Percentiles rank a stretch among this genome's conserved stretches.
phyloP scores from a whole-genome alignment of 352 stramenopile species.

The Elongisporangium senticosum region DNA sequence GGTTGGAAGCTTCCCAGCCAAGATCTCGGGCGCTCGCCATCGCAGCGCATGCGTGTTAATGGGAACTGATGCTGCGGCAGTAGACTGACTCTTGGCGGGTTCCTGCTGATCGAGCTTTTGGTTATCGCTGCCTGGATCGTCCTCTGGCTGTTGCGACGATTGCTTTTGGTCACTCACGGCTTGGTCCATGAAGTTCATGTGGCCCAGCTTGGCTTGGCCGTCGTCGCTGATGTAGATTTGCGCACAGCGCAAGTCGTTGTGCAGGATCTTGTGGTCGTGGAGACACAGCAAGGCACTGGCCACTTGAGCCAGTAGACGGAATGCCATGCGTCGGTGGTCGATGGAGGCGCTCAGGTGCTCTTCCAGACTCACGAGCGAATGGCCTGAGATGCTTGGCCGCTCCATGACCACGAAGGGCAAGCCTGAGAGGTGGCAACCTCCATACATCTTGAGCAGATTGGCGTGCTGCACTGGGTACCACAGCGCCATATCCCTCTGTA shows the following conservation, averaged over 20 bases:
- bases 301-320: slow-evolving; percentile 38
- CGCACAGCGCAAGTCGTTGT: slow-evolving; percentile 46
- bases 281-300: slow-evolving; percentile 49
- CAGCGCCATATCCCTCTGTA: slow-evolving; percentile 32
- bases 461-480: slow-evolving; percentile 38
- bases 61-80: slow-evolving; percentile 1
- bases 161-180: neutral
- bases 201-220: slow-evolving; percentile 47
- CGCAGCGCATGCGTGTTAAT: slow-evolving; percentile 23
- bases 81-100: neutral
- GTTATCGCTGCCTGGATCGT: neutral
- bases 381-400: slow-evolving; percentile 15
- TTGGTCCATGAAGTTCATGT: slow-evolving; percentile 36
- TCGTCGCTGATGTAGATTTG: slow-evolving; percentile 59
- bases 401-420: slow-evolving; percentile 53
- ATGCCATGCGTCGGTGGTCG: slow-evolving; percentile 28
- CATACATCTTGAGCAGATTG: slow-evolving; percentile 48
- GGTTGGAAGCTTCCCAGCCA: slow-evolving; percentile 8
- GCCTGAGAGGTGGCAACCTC: slow-evolving; percentile 38
- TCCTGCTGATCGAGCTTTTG: neutral
- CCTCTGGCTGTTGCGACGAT: neutral
- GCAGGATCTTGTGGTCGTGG: slow-evolving; percentile 36
- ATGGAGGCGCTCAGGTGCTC: slow-evolving; percentile 42
- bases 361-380: slow-evolving; percentile 37
- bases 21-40: slow-evolving; percentile 52